Conservation (phyloP, 805 yeast species). For the Suhomyces prunicola region DNA sequence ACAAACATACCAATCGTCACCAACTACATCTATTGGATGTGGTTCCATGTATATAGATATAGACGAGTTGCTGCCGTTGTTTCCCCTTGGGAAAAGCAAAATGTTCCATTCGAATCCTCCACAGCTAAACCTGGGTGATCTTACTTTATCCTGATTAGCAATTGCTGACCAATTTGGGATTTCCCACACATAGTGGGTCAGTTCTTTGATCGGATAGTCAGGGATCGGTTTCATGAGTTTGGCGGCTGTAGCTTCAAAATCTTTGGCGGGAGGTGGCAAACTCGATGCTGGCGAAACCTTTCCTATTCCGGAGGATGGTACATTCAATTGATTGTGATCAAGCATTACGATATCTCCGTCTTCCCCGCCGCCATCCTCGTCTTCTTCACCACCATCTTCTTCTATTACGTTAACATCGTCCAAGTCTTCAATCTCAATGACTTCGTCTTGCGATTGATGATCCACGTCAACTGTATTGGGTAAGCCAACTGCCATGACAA, state of each 20-base stretch:
- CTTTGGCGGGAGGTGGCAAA: conserved; percentile 26
- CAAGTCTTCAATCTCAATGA: conserved; percentile 12
- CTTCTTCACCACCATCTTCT: conserved; percentile 15
- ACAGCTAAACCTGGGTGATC: conserved; percentile 45
- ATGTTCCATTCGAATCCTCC: conserved; percentile 69
- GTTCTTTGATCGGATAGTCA: conserved; percentile 38
- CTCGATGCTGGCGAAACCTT: conserved; percentile 1
- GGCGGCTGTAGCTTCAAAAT: conserved; percentile 25
- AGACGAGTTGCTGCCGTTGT: conserved; percentile 43
- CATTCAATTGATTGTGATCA: conserved; percentile 1
- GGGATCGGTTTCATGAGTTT: conserved; percentile 36
- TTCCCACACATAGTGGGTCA: conserved; percentile 46
- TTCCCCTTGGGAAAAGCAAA: conserved; percentile 76
- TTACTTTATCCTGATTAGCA: conserved; percentile 41
- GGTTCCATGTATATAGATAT: conserved; percentile 83
- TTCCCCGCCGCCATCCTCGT: background rate
- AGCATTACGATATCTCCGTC: conserved; percentile 3
- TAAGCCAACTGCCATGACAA: conserved; percentile 1
- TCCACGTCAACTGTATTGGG: conserved; percentile 1
- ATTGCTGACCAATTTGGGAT: conserved; percentile 47
- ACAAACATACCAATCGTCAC: conserved; percentile 75
- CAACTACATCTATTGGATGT: conserved; percentile 36
- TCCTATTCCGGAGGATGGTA: background rate
- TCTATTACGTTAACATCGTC: conserved; percentile 13
- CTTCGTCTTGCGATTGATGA: conserved; percentile 2